Evolutionary conservation across 2,329 filamentous ascomycete genomes (phyloP), one percentile per base, ranked within the genome.

Genomic region (Cytospora mali): DNA sequence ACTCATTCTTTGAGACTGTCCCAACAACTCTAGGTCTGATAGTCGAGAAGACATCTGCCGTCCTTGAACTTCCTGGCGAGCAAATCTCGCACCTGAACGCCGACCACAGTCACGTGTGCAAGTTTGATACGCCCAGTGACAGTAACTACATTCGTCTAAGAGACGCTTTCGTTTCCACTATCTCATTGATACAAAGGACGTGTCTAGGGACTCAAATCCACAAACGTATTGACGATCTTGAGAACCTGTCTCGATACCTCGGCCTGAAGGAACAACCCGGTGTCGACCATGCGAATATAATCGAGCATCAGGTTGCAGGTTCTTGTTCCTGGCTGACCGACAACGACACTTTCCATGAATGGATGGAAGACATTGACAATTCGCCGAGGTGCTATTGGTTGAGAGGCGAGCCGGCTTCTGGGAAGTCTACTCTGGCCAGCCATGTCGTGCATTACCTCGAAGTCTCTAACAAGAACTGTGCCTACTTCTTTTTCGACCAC

Each of bases 401-500:
- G 21, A 68, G 63, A n/a, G 73, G 68, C 35, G 68, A 69, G 29
- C 72, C 74, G 21, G 74, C 64, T 0, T 62, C 68, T 11, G 74
- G 74, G 9, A 76, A 76, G 66, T 73, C 74, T 0, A 67, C 73
- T 31, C 67, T 75, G 1, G 63, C 71, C 6, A 68, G 69, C n/a
- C 70, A 70, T 58, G 59, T 70, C 1, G 64, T 75, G 31, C 67
- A 70, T 10, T 18, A 70, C 4, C 61, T 75, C 0, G 65, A 6
- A 48, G 66, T 1, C 55, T 62, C 2, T 61, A 58, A 7, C 35
- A n/a, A n/a, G n/a, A 54, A 0, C 23, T 59, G 4, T 74, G 69
- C 62, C 35, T 76, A 71, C 61, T 76, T 71, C 62, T 76, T 76
- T 65, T 76, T 77, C 65, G 72, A 69, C 42, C 58, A 72, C 52